phyloP scores from a whole-genome alignment of 805 yeast genomes.

The Wickerhamomyces subpelliculosus region DNA sequence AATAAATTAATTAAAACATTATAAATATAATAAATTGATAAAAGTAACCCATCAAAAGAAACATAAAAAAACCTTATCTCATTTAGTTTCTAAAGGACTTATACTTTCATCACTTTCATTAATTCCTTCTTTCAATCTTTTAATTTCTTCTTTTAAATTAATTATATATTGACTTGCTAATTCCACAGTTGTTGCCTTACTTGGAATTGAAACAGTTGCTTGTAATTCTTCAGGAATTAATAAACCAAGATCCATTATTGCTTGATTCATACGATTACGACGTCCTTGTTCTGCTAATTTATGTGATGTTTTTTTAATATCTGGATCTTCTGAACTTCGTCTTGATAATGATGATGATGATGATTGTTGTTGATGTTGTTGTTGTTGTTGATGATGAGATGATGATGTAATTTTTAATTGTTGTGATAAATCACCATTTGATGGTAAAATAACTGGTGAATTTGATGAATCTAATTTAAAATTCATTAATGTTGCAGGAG shows the following conservation, averaged over 20 bases:
- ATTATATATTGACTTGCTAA: slow-evolving; percentile 69
- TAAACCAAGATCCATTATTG: slow-evolving; percentile 66
- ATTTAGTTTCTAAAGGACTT: slow-evolving; percentile 20
- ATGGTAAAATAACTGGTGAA: slow-evolving; percentile 18
- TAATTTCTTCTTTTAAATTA: slow-evolving; percentile 33
- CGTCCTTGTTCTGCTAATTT: slow-evolving; percentile 96
- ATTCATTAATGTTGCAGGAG: slow-evolving; percentile 23
- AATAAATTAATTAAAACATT: no score
- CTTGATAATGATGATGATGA: slow-evolving; percentile 7
- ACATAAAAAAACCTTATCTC: no score
- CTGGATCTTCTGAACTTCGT: slow-evolving; percentile 9
- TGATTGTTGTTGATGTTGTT: slow-evolving; percentile 4
- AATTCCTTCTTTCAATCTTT: slow-evolving; percentile 12
- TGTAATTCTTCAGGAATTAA: slow-evolving; percentile 57
- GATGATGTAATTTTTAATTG: slow-evolving; percentile 11
- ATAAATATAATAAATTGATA: no score
- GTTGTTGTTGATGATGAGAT: slow-evolving; percentile 5
- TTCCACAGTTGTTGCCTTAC: slow-evolving; percentile 94
- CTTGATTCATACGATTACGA: slow-evolving; percentile 84
- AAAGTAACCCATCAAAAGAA: no score
- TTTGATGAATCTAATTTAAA: slow-evolving; percentile 10
- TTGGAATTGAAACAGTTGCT: slow-evolving; percentile 56
- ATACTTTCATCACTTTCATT: slow-evolving; percentile 20
- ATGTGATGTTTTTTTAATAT: slow-evolving; percentile 40
- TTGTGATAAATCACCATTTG: slow-evolving; percentile 6